Evolutionary conservation across 208 protist species (phyloP).

Genomic region (Angomonas ambiguus): DNA sequence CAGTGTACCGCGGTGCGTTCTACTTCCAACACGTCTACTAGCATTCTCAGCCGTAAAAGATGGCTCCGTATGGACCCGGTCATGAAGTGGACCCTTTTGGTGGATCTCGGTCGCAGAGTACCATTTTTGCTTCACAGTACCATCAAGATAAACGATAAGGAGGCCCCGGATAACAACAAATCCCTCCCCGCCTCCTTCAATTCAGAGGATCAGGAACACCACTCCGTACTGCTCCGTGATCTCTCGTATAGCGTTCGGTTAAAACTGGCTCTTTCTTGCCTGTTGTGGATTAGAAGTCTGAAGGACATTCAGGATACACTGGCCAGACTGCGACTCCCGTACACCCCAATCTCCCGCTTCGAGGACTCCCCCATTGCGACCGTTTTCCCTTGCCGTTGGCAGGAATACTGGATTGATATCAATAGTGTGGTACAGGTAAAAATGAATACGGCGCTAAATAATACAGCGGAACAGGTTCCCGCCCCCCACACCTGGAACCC

Average conservation of each 20-base stretch:
- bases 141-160: neutral
- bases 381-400: constrained; percentile 54
- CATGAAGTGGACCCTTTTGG: constrained; percentile 63
- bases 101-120: constrained; percentile 51
- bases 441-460: constrained; percentile 43
- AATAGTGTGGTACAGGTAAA: constrained; percentile 44
- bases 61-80: constrained; percentile 71
- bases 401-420: constrained; percentile 60
- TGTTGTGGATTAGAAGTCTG: constrained; percentile 58
- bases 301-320: constrained; percentile 69
- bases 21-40: no score
- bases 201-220: neutral
- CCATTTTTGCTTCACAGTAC: constrained; percentile 40
- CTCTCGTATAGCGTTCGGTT: constrained; percentile 61
- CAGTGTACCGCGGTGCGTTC: no score
- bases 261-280: constrained; percentile 49
- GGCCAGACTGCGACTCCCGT: constrained; percentile 50
- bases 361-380: constrained; percentile 30
- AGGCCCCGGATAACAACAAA: neutral
- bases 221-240: constrained; percentile 16
- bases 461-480: constrained; percentile 65
- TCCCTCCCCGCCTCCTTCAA: neutral
- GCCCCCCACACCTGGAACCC: constrained; percentile 73
- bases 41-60: constrained; percentile 26
- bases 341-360: constrained; percentile 32